These are phyloP conservation scores for Tylopilus vinaceipallidus DNA, from an alignment of 768 basidiomycete genomes.

Conservation along the genomic window DNA sequence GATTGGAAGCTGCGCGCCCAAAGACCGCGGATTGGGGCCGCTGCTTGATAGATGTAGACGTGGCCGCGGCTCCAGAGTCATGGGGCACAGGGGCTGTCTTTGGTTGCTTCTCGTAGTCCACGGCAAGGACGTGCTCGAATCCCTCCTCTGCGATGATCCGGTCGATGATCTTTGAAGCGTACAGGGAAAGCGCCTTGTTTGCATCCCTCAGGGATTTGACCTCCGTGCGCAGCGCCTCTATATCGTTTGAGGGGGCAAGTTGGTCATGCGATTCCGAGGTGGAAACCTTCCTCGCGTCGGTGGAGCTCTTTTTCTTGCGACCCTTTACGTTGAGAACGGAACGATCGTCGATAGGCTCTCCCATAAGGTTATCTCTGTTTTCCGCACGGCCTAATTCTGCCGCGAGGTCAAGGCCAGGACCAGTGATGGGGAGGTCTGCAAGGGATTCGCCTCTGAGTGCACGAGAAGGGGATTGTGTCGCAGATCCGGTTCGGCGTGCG, in stretches of 20 bases:
- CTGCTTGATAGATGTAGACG: constrained; percentile 36
- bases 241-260: constrained; percentile 48
- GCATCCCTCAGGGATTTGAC: constrained; percentile 93
- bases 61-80: constrained; percentile 9
- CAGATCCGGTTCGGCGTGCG: constrained; percentile 55
- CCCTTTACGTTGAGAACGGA: constrained; percentile 42
- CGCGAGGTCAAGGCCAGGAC: constrained; percentile 86
- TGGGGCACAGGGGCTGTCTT: constrained; percentile 41
- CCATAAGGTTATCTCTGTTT: constrained; percentile 76
- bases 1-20: constrained; percentile 35
- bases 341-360: constrained; percentile 50
- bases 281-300: constrained; percentile 33
- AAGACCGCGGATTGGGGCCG: constrained; percentile 66
- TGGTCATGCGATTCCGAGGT: constrained; percentile 42
- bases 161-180: constrained; percentile 97
- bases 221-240: constrained; percentile 78
- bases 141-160: constrained; percentile 95
- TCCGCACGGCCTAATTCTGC: constrained; percentile 91
- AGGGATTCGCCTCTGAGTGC: constrained; percentile 72
- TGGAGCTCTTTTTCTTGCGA: constrained; percentile 41
- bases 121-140: constrained; percentile 95
- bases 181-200: constrained; percentile 92
- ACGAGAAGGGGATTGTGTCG: constrained; percentile 43
- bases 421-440: constrained; percentile 82
- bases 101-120: constrained; percentile 72